Conservation (phyloP, 176 grass and related monocot genomes). For the Cenchrus fungigraminus region DNA sequence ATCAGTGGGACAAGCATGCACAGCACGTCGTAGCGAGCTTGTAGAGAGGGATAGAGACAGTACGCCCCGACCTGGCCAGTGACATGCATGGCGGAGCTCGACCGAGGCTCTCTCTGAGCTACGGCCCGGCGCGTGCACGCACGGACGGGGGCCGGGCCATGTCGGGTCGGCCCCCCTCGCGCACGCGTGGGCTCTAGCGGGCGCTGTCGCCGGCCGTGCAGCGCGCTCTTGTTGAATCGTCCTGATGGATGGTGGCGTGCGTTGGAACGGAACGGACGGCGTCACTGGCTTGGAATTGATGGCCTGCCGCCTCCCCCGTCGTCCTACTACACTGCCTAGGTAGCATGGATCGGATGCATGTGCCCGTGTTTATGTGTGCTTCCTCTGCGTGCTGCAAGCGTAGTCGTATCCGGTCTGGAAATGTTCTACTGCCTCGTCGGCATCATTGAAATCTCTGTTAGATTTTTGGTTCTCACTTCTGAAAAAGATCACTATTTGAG, state of each 20-base stretch:
- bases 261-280: neutral
- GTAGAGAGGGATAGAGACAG: conserved; percentile 19
- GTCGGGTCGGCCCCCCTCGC: neutral
- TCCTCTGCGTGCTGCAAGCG: neutral
- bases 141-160: neutral
- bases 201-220: neutral
- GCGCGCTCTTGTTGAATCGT: neutral
- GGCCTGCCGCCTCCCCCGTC: neutral
- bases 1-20: conserved; percentile 24
- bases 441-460: neutral
- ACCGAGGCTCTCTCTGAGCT: neutral
- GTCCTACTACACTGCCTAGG: neutral
- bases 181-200: conserved; percentile 31
- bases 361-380: neutral
- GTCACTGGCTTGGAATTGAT: conserved; percentile 11
- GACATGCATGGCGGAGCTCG: conserved; percentile 16
- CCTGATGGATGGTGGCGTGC: neutral
- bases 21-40: neutral
- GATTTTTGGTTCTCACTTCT: neutral
- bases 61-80: neutral
- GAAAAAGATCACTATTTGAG: too few species aligned
- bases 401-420: neutral
- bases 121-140: conserved; percentile 40
- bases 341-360: too few species aligned
- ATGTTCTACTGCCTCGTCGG: neutral